Percentiles rank a stretch among this genome's conserved stretches.
These are phyloP conservation scores for Alternaria sp. DNA, from an alignment of 2,329 filamentous ascomycete genomes.

Conservation along the genomic window DNA sequence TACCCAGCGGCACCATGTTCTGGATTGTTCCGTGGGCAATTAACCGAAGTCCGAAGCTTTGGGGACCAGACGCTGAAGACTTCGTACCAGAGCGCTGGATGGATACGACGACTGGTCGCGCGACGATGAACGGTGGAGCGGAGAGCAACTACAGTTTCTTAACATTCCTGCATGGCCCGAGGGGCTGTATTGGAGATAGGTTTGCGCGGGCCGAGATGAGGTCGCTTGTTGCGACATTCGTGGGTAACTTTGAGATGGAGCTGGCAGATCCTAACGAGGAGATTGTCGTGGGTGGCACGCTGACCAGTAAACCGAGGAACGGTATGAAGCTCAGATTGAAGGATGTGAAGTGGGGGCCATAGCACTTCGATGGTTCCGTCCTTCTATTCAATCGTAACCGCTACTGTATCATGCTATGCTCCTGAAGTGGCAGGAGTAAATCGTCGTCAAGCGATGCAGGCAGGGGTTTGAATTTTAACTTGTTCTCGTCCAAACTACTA, in stretches of 20 bases:
- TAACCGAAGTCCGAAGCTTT: slow-evolving; percentile 53
- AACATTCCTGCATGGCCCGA: slow-evolving; percentile 55
- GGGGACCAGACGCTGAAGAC: slow-evolving; percentile 53
- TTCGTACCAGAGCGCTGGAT: slow-evolving; percentile 59
- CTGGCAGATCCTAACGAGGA: slow-evolving; percentile 44
- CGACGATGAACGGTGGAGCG: slow-evolving; percentile 52
- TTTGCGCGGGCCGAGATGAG: slow-evolving; percentile 51
- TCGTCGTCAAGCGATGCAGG: neutral
- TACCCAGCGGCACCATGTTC: slow-evolving; percentile 52
- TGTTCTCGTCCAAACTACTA: neutral
- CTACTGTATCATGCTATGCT: neutral
- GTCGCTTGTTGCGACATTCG: slow-evolving; percentile 47
- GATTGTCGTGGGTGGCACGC: slow-evolving; percentile 43
- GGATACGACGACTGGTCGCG: slow-evolving; percentile 45
- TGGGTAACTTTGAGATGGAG: slow-evolving; percentile 45
- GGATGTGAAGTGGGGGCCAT: slow-evolving; percentile 29
- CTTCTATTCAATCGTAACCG: neutral
- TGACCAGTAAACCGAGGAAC: slow-evolving; percentile 50
- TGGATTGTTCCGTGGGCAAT: slow-evolving; percentile 54
- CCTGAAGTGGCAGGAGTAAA: neutral
- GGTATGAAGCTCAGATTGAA: slow-evolving; percentile 49
- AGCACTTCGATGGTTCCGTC: neutral
- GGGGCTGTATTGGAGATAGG: slow-evolving; percentile 51
- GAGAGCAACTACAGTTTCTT: slow-evolving; percentile 52
- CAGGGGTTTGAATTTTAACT: neutral